Base-by-base conservation (phyloP, 306 rosid genomes). In the Geum urbanum region DNA sequence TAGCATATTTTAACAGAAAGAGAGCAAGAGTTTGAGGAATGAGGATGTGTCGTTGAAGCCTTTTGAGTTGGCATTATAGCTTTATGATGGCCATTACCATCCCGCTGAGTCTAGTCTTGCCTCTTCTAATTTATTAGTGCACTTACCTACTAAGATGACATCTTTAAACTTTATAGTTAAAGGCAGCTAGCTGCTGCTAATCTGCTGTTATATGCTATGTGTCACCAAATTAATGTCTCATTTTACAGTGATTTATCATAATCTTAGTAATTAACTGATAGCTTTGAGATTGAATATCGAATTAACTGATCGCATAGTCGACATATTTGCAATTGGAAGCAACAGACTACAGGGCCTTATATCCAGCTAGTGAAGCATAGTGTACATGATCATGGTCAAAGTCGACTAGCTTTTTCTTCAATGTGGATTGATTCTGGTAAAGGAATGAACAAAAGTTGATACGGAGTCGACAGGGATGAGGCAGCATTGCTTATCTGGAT, bases 21-120 rank as follows among this genome's bases (percentile, higher is more conserved):
- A 3, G 16, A 57, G 40, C 24, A 40, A 27, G 64, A 59, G 64
- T 6, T 0, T 35, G 45, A 35, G 44, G 49, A 67, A 80, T 60
- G 77, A 71, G 75, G 76, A 69, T 77, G 78, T 76, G 80, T 71
- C 69, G 73, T 43, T 57, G 81, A 56, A 73, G 73, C 78, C 71
- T 83, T 83, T 68, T 81, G 84, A 79, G 88, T 53, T 83, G 81
- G 81, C 54, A 62, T 71, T 59, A 46, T 67, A 74, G 70, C 79
- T 77, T 88, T 81, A 27, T 77, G 84, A 77, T 84, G 1, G 86
- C 78, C 66, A 52, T n/a, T 27, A 27, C 32, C 32, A 2, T 2
- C 32, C 32, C 2, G 1, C 32, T 27, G 32, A 27, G 32, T 27
- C 32, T 27, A 27, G 18, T 47, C 9, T 43, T 35, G 47, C 57